Evolutionary conservation across 179 eudicot species (phyloP).

Genomic region (Dionaea muscipula): DNA sequence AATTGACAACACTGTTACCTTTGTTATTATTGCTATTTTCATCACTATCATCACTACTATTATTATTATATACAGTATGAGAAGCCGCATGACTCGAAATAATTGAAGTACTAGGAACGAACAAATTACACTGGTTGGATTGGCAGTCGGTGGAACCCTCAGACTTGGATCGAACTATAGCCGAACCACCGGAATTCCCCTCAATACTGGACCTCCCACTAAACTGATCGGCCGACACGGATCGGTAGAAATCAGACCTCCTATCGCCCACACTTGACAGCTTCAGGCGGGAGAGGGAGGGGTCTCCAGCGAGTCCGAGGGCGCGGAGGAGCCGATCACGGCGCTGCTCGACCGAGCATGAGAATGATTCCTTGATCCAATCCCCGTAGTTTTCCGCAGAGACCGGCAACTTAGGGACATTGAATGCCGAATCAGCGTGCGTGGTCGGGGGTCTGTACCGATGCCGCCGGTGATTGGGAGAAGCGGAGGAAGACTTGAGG

Average conservation of each 20-base stretch:
- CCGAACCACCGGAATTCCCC: neutral
- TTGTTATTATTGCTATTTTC: slow-evolving; percentile 6
- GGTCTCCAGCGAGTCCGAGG: slow-evolving; percentile 49
- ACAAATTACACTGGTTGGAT: neutral
- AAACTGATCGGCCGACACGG: slow-evolving; percentile 28
- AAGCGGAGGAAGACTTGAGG: neutral
- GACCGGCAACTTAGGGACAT: slow-evolving; percentile 26
- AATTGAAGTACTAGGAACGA: slow-evolving; percentile 19
- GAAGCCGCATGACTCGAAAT: slow-evolving; percentile 27
- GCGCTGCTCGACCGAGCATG: slow-evolving; percentile 62
- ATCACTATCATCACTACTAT: slow-evolving; percentile 4
- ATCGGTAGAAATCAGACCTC: slow-evolving; percentile 17
- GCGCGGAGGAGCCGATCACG: slow-evolving; percentile 53
- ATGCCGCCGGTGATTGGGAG: slow-evolving; percentile 6
- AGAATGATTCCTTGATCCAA: slow-evolving; percentile 53
- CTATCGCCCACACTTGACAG: slow-evolving; percentile 2
- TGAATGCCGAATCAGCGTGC: slow-evolving; percentile 2
- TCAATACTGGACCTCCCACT: neutral
- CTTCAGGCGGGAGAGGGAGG: slow-evolving; percentile 31
- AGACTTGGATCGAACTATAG: slow-evolving; percentile 22
- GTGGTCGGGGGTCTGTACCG: slow-evolving; percentile 1
- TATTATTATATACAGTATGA: slow-evolving; percentile 38
- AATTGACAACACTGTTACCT: slow-evolving; percentile 15
- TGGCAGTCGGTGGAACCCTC: slow-evolving; percentile 12
- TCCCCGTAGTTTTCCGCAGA: slow-evolving; percentile 48